Evolutionary conservation across 495 filamentous ascomycete genomes (phyloP), one percentile per base, ranked within the genome.

Genomic region (Neurospora sp.): DNA sequence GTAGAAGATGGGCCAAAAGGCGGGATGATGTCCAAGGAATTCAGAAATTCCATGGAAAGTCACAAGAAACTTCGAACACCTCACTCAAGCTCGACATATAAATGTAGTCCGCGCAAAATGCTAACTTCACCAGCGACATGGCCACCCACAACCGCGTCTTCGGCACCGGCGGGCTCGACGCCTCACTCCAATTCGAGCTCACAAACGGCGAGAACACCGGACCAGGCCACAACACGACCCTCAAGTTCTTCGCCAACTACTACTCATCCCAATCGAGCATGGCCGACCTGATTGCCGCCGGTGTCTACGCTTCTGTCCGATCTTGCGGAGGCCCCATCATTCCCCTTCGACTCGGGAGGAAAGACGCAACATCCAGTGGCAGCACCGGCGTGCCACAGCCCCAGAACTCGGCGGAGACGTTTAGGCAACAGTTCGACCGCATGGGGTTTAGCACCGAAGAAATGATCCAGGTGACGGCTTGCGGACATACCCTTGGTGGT

Each of bases 391-490:
- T 90, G 8, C 89, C 89, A 20, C 84, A 89, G 74, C 89, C 89
- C 0, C 85, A 90, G 73, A 89, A 90, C 72, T 83, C 83, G 16
- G 77, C 84, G 7, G 78, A 77, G 31, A 85, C 83, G 3, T 90
- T 90, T 70, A 77, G 83, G 70, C 81, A 84, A 54, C 87, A 89
- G 75, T 90, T 90, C 75, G 46, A 79, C 31, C 84, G 88, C 72
- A 88, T 89, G 83, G 89, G 89, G 14, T 90, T 89, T 78, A 84
- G 78, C 69, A 76, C 71, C 10, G 80, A 83, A 2, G 86, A 90
- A 74, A 90, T 90, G 86, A 90, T 91, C 69, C 85, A 87, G 74
- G 81, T 89, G 70, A 86, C 85, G 12, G 89, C 89, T 20, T 91
- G 89, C 73, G 89, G 89, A 2, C 89, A 91, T 77, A 86, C 87